Evolutionary conservation across 768 basidiomycete genomes (phyloP).

Genomic region (Sporobolomyces pararoseus): DNA sequence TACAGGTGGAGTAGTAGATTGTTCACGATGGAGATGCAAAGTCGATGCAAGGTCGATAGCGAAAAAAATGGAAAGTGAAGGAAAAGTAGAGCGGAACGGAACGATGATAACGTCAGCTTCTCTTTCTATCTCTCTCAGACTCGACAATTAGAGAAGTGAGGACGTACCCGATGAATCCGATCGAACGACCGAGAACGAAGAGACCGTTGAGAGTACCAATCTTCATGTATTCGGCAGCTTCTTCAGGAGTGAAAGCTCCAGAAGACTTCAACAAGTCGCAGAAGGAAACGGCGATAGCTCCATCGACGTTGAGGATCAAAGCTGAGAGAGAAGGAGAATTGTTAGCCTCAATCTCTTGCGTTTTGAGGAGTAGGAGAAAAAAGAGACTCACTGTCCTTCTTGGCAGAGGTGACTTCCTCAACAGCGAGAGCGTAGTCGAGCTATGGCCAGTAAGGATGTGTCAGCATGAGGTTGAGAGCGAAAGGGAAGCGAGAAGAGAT

Average conservation of each 20-base stretch:
- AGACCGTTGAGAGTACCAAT: conserved; percentile 92
- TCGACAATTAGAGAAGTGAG: too few relatives aligned
- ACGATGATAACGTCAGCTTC: too few relatives aligned
- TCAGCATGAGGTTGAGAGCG: neutral
- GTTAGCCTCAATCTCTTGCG: neutral
- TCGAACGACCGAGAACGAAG: conserved; percentile 94
- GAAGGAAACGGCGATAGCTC: conserved; percentile 32
- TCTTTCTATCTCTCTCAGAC: too few relatives aligned
- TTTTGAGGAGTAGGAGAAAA: neutral
- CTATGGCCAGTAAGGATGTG: neutral
- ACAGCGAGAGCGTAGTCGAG: conserved; percentile 70
- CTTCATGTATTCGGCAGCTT: conserved; percentile 96
- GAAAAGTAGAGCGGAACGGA: too few relatives aligned
- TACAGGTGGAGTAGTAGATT: neutral
- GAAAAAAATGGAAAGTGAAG: neutral
- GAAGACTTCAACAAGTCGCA: conserved; percentile 48
- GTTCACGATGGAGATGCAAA: neutral
- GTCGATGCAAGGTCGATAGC: neutral
- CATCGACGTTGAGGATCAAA: conserved; percentile 80
- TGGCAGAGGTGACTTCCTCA: conserved; percentile 93
- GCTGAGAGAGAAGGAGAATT: conserved; percentile 52
- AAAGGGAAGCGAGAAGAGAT: neutral
- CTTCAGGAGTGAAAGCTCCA: conserved; percentile 91
- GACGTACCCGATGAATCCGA: conserved; percentile 78
- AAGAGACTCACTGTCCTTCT: conserved; percentile 78